Base-by-base conservation (phyloP, 345 rosid species). In the Lepidium africanum region DNA sequence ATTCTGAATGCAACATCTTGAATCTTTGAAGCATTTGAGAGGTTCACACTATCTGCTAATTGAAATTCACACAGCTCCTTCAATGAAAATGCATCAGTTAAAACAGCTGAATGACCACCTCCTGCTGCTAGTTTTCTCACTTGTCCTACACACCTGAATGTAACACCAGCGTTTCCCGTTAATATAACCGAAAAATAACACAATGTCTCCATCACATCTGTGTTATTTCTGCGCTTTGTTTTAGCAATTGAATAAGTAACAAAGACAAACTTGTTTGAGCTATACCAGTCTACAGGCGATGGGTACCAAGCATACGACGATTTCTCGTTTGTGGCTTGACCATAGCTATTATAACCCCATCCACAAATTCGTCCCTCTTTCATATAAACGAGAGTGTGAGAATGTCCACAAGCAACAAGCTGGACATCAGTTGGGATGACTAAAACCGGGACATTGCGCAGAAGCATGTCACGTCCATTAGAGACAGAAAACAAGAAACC, bases 281-380 rank as follows among this genome's bases (percentile, higher is more conserved):
- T 80, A 46, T 85, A 91, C 99, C 99, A 94, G 77, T 94, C 97
- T 76, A 94, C 83, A 48, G 99, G 96, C 36, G 99, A 94, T 0
- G 97, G 97, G 81, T 82, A 87, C 93, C 99, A 91, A 63, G 99
- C 96, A 74, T 87, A 91, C 12, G 83, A 83, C 13, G 96, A 84
- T 57, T 91, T 91, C 79, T 87, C 82, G 76, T 87, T 94, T 23
- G 97, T 93, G 40, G 93, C 99, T 84, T 94, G 97, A 21, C 99
- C 99, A 67, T 94, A 91, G 73, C 90, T 79, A 66, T 94, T 94
- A 77, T 94, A 94, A 71, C 97, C 97, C 99, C 99, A 94, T 57
- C 97, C 99, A 39, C 85, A 84, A 40, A 91, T 91, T 65, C 83
- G 79, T 59, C 96, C 97, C 72, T 94, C 99, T 70, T 52, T 84